Base-by-base conservation (phyloP, 2,329 filamentous ascomycete species). In the Alternaria triticina region DNA sequence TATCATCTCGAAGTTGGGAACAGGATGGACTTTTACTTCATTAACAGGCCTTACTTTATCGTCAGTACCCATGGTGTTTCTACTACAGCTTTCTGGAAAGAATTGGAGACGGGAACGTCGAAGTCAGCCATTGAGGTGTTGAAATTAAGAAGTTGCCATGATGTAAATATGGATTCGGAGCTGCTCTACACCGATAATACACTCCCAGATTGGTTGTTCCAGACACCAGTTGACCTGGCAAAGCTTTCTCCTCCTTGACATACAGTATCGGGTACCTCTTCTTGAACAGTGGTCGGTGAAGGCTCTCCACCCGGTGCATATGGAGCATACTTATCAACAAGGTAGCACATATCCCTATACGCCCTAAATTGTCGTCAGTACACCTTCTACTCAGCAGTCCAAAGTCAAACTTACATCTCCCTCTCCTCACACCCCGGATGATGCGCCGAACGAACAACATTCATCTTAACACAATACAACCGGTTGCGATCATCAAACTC, bases 141-240 rank as follows among this genome's bases (percentile, higher is more conserved):
- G 30, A 28, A 11, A 28, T 28, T 11, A 11, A 11, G 27, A 10
- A 28, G 27, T 11, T 11, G 8, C 2, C 27, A 11, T 28, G 27
- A 28, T 5, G 27, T 28, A 28, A 28, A 28, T 28, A 30, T 15
- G 12, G 30, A 33, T 2, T 33, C 12, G 1, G 30, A 12, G 30
- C 30, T 15, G 1, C 30, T 33, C 2, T 33, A 28, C 46, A 10
- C 25, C n/a, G 46, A 50, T 17, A 50, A 12, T 20, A 3, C 0
- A 2, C 1, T 15, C 2, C 0, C 15, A 50, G 2, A 4, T 20
- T 0, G 46, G 1, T 9, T 0, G 0, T 20, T 20, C 46, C 2
- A 13, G 0, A 15, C n/a, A 8, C 10, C 11, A 30, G 46, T 3
- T 0, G 6, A 13, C 3, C 25, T 30, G 2, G 10, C 11, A 12